Evolutionary conservation across 306 rosid genomes (phyloP).

Genomic region (Vigna unguiculata): DNA sequence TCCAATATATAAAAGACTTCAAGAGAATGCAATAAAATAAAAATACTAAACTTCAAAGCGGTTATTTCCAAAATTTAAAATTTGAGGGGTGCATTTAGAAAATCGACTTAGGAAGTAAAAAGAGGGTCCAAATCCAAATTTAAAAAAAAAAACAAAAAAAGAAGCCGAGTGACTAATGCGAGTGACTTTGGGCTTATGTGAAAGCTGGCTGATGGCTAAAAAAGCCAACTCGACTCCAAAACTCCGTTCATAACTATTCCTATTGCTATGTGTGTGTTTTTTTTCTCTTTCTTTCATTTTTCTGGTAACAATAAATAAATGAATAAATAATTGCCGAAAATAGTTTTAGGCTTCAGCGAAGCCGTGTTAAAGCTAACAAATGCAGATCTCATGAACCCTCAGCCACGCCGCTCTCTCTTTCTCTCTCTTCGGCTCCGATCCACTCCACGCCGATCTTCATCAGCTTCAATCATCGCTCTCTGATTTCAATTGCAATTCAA

Average conservation of each 20-base stretch:
- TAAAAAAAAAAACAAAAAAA: not conserved
- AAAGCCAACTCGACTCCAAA: not conserved
- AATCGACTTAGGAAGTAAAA: no score
- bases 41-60: no score
- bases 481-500: constrained; percentile 41
- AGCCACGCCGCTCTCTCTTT: constrained; percentile 59
- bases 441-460: constrained; percentile 58
- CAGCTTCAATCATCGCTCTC: constrained; percentile 53
- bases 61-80: no score
- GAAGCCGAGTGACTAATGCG: constrained; percentile 35
- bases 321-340: no score
- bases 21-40: no score
- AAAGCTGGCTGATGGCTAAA: constrained; percentile 34
- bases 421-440: constrained; percentile 57
- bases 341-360: constrained; percentile 27
- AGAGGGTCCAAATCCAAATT: constrained; percentile 2
- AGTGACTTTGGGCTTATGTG: constrained; percentile 25
- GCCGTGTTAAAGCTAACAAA: constrained; percentile 40
- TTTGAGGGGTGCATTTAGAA: no score
- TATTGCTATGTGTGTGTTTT: no score
- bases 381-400: constrained; percentile 38
- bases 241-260: not conserved
- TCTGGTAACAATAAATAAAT: not conserved
- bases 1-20: no score
- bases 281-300: not conserved